Base-by-base conservation (phyloP, 768 basidiomycete species). In the Kwoniella dejecticola region DNA sequence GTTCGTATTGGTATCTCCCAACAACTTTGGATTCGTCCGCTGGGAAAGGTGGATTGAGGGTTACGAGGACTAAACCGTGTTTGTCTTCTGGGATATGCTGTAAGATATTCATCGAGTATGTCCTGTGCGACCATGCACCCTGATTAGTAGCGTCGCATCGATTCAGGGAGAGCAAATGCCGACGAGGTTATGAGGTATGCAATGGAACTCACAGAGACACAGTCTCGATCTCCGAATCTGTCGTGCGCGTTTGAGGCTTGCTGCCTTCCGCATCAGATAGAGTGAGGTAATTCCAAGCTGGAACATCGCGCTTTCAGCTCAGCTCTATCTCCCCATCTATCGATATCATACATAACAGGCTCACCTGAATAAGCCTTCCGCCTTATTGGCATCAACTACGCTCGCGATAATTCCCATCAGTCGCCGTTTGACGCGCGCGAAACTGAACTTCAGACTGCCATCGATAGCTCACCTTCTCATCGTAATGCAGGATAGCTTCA, bases 261-360 rank as follows among this genome's bases (percentile, higher is more conserved):
- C 52, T 36, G 78, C 55, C 82, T 80, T 62, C 75, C 60, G 15
- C 65, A 55, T 17, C 76, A 70, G 17, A 85, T 33, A 77, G 80
- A 0, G 87, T 86, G n/a, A 89, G 76, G 72, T 88, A 89, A 74
- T 89, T 90, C 88, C 88, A 90, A 66, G 87, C 76, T 75, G 50
- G 1, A 6, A 26, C 5, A 33, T 33, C 31, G 53, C 29, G 36
- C 36, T 19, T 29, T 47, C 36, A 45, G 26, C 57, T 31, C 13
- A 5, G 8, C 44, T 46, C 44, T 19, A 46, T 46, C n/a, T n/a
- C n/a, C n/a, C n/a, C n/a, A n/a, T n/a, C n/a, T n/a, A n/a, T n/a
- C n/a, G n/a, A n/a, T n/a, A n/a, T n/a, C n/a, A n/a, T n/a, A n/a
- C n/a, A n/a, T n/a, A n/a, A n/a, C 15, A 27, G 15, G 58, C 72